These are phyloP conservation scores for Trapa bicornis DNA, from an alignment of 345 rosid genomes.

Conservation along the genomic window DNA sequence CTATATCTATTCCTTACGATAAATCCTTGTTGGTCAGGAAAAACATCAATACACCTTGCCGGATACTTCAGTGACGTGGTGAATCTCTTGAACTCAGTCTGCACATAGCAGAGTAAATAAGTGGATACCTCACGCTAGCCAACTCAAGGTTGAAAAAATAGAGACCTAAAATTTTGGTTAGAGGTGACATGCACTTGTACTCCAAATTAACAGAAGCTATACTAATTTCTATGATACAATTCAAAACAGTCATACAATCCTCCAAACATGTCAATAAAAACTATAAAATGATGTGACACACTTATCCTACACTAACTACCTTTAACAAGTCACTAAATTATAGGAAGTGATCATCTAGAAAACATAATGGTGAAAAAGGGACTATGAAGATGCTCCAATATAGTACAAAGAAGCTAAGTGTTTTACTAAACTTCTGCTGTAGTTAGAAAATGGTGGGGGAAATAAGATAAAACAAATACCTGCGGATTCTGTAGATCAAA, in stretches of 20 bases:
- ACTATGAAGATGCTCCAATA: background rate
- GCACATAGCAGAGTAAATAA: constrained; percentile 6
- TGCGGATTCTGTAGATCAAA: constrained; percentile 87
- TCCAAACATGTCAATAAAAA: background rate
- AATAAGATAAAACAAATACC: constrained; percentile 27
- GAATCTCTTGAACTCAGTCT: constrained; percentile 87
- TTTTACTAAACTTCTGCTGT: background rate
- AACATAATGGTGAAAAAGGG: background rate
- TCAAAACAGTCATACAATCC: background rate
- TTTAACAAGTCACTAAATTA: background rate
- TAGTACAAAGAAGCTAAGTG: background rate
- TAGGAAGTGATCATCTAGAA: background rate
- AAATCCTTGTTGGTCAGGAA: constrained; percentile 98
- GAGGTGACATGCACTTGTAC: background rate
- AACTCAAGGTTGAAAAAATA: background rate
- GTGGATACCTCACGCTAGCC: background rate
- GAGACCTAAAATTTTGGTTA: background rate
- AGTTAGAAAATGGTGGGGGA: constrained; percentile 1
- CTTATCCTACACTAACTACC: background rate
- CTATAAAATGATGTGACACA: background rate
- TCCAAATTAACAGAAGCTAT: background rate
- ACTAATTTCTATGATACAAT: background rate
- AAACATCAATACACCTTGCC: constrained; percentile 91
- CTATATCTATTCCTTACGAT: constrained; percentile 35
- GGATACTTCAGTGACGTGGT: constrained; percentile 85